A percentile compares a stretch with the other conserved stretches of the same genome.
Conservation (phyloP, 2,329 filamentous ascomycete species). For the Cladorrhinum sp. region DNA sequence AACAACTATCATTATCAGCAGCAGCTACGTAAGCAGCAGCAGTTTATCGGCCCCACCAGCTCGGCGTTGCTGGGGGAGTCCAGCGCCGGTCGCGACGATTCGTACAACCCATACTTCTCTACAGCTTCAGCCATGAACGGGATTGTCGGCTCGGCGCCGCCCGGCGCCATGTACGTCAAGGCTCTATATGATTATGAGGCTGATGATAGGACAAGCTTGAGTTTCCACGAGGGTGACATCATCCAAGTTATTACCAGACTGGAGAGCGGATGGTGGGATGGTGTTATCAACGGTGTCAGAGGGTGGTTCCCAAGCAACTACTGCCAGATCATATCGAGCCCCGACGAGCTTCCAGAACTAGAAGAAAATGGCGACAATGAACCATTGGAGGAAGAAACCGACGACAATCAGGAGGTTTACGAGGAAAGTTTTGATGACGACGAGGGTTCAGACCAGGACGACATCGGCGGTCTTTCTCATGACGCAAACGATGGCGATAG, state of each 20-base stretch:
- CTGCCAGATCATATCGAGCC: conserved; percentile 78
- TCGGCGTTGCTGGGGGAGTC: conserved; percentile 34
- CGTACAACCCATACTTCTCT: conserved; percentile 23
- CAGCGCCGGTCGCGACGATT: conserved; percentile 33
- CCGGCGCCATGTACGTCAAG: conserved; percentile 81
- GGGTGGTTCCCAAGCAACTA: conserved; percentile 99
- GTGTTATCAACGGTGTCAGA: conserved; percentile 91
- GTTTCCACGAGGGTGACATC: conserved; percentile 93
- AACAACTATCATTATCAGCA: not conserved
- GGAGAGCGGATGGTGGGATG: conserved; percentile 99
- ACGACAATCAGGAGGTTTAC: conserved; percentile 65
- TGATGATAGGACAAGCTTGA: conserved; percentile 93
- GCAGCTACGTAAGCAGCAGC: not conserved
- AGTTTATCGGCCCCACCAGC: conserved; percentile 28
- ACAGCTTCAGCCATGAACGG: conserved; percentile 53
- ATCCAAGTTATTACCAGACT: conserved; percentile 98
- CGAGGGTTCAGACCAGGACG: conserved; percentile 56
- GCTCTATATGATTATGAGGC: conserved; percentile 98
- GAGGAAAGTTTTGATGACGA: conserved; percentile 67
- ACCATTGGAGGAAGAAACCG: conserved; percentile 59
- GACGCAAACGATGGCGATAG: conserved; percentile 68
- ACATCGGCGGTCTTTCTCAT: conserved; percentile 56
- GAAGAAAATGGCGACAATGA: conserved; percentile 54
- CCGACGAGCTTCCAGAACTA: conserved; percentile 67
- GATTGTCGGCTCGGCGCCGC: conserved; percentile 56